These are phyloP conservation scores for Pleurotus sapidus DNA, from an alignment of 768 basidiomycete genomes.

Conservation along the genomic window DNA sequence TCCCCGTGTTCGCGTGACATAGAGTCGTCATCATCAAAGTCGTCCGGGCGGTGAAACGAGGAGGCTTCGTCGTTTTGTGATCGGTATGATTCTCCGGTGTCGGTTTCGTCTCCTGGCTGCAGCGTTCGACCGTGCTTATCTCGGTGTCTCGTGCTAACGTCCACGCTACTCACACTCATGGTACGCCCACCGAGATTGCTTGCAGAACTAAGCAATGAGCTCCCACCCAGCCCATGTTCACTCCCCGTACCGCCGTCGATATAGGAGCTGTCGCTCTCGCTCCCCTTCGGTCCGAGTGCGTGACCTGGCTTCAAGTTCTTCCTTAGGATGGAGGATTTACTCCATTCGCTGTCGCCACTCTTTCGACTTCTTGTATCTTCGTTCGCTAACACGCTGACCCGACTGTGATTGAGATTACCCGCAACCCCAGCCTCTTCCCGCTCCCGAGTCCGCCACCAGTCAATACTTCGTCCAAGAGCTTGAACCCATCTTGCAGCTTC, in stretches of 20 bases:
- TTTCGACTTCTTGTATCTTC: conserved; percentile 24
- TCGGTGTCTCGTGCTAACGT: not conserved
- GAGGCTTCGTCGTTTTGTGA: conserved; percentile 14
- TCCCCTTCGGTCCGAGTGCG: not conserved
- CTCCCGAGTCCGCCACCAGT: conserved; percentile 54
- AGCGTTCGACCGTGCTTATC: not conserved
- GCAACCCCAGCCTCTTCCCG: conserved; percentile 17
- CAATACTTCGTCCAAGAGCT: conserved; percentile 70
- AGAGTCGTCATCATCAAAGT: conserved; percentile 22
- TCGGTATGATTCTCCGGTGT: not conserved
- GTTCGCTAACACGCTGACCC: conserved; percentile 5
- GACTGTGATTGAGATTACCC: not conserved
- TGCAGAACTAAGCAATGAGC: not conserved
- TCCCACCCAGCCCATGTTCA: not conserved
- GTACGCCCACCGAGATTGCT: not conserved
- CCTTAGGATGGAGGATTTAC: conserved; percentile 24
- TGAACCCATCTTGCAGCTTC: conserved; percentile 89
- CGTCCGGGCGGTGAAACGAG: conserved; percentile 17
- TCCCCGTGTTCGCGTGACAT: conserved; percentile 33
- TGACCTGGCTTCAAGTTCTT: conserved; percentile 3
- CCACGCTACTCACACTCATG: not conserved
- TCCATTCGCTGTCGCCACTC: conserved; percentile 50
- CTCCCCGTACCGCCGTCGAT: not conserved
- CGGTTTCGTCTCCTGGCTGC: not conserved
- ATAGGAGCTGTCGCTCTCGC: conserved; percentile 1